A percentile compares a stretch with the other conserved stretches of the same genome.
phyloP scores from a whole-genome alignment of 345 rosid genomes.

The Zanthoxylum bungeanum region DNA sequence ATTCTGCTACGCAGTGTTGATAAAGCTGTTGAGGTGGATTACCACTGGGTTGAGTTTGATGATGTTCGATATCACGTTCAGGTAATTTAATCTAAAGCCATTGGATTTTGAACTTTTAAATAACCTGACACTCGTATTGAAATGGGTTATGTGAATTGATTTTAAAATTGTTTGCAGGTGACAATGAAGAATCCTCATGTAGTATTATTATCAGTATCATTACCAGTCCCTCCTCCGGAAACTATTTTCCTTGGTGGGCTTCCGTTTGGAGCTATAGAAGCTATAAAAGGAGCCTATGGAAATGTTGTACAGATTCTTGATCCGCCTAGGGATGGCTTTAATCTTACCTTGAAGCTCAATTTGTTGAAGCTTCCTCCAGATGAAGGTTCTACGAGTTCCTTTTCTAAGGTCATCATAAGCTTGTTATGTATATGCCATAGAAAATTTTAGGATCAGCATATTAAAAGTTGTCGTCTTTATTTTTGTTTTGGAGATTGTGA shows the following conservation, averaged over 20 bases:
- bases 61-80: slow-evolving; percentile 93
- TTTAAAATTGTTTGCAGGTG: slow-evolving; percentile 45
- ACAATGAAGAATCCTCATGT: slow-evolving; percentile 81
- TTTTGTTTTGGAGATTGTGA: background rate
- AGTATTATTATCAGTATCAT: slow-evolving; percentile 67
- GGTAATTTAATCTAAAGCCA: slow-evolving; percentile 35
- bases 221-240: slow-evolving; percentile 88
- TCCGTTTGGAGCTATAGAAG: slow-evolving; percentile 94
- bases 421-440: slow-evolving; percentile 21
- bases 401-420: slow-evolving; percentile 46
- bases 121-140: background rate
- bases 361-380: slow-evolving; percentile 78
- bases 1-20: slow-evolving; percentile 62
- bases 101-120: background rate
- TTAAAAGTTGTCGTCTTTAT: background rate
- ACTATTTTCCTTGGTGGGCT: slow-evolving; percentile 77
- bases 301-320: slow-evolving; percentile 86
- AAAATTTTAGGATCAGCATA: slow-evolving; percentile 11
- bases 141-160: background rate
- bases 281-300: slow-evolving; percentile 78
- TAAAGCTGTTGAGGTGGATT: slow-evolving; percentile 83
- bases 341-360: slow-evolving; percentile 87
- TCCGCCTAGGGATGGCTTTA: slow-evolving; percentile 96
- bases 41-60: slow-evolving; percentile 91
- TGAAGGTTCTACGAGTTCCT: slow-evolving; percentile 73